Percentiles rank a stretch among this genome's conserved stretches.
Evolutionary conservation across 345 rosid species (phyloP).

Genomic region (Salix viminalis): DNA sequence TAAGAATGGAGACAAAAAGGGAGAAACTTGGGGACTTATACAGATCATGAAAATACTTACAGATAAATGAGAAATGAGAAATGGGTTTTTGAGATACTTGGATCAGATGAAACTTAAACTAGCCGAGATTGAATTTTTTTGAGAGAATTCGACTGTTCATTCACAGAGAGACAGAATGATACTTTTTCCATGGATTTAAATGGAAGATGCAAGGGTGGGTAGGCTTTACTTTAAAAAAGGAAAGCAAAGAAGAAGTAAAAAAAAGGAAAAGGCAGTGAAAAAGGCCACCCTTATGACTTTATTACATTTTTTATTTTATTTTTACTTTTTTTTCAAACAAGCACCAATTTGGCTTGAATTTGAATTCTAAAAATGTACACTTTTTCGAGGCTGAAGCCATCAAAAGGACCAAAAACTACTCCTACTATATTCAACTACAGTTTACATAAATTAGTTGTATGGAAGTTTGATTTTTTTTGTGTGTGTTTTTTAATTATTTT

Average conservation of each 20-base stretch:
- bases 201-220: not conserved
- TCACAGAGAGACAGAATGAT: conserved; percentile 4
- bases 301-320: not conserved
- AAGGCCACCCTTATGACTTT: conserved; percentile 13
- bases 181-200: not conserved
- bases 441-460: too few species aligned
- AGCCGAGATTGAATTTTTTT: not conserved
- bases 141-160: not conserved
- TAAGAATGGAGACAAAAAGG: conserved; percentile 12
- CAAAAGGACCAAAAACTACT: too few species aligned
- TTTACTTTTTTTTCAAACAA: not conserved
- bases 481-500: too few species aligned
- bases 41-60: conserved; percentile 15
- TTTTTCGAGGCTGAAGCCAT: too few species aligned
- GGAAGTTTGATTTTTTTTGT: too few species aligned
- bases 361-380: too few species aligned
- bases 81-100: not conserved
- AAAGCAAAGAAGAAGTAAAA: not conserved
- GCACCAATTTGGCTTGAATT: not conserved
- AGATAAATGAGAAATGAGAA: not conserved
- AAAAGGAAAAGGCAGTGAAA: not conserved
- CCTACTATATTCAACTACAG: too few species aligned
- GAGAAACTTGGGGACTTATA: conserved; percentile 12
- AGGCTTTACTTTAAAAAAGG: conserved; percentile 2
- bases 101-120: conserved; percentile 4